Percentiles rank a stretch among this genome's conserved stretches.
phyloP scores from a whole-genome alignment of 306 rosid genomes.

The Dryas drummondii region DNA sequence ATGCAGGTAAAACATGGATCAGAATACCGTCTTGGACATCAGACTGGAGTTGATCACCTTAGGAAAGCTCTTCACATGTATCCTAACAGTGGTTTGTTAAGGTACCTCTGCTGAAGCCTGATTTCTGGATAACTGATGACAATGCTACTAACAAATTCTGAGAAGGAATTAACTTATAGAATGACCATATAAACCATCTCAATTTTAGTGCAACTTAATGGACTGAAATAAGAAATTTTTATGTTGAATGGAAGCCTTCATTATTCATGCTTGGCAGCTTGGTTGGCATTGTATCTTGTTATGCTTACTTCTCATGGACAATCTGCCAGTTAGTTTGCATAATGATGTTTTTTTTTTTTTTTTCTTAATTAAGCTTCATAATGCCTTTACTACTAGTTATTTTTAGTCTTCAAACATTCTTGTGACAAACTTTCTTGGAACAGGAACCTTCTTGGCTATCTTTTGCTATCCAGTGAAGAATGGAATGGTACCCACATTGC shows the following conservation, averaged over 20 bases:
- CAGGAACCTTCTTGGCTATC: slow-evolving; percentile 93
- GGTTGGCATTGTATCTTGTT: background rate
- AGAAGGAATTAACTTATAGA: background rate
- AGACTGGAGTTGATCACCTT: slow-evolving; percentile 68
- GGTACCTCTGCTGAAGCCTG: slow-evolving; percentile 42
- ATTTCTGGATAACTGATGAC: slow-evolving; percentile 9
- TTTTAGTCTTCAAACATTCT: slow-evolving; percentile 3
- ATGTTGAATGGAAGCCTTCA: background rate
- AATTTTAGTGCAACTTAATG: background rate
- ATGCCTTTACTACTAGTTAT: background rate
- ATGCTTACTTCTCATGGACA: background rate
- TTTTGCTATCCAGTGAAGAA: slow-evolving; percentile 62
- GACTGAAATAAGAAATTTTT: background rate
- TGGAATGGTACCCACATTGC: slow-evolving; percentile 57
- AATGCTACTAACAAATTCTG: background rate
- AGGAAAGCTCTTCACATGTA: slow-evolving; percentile 80
- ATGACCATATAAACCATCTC: background rate
- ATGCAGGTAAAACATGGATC: slow-evolving; percentile 65
- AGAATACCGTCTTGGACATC: slow-evolving; percentile 51
- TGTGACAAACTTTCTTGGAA: slow-evolving; percentile 29
- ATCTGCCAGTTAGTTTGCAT: background rate
- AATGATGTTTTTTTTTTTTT: background rate
- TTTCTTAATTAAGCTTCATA: background rate
- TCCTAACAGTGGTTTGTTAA: slow-evolving; percentile 68
- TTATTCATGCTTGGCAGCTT: background rate